Percentiles rank a stretch among this genome's conserved stretches.
Evolutionary conservation across 495 filamentous ascomycete genomes (phyloP).

Genomic region (Antarctomyces pellizariae): DNA sequence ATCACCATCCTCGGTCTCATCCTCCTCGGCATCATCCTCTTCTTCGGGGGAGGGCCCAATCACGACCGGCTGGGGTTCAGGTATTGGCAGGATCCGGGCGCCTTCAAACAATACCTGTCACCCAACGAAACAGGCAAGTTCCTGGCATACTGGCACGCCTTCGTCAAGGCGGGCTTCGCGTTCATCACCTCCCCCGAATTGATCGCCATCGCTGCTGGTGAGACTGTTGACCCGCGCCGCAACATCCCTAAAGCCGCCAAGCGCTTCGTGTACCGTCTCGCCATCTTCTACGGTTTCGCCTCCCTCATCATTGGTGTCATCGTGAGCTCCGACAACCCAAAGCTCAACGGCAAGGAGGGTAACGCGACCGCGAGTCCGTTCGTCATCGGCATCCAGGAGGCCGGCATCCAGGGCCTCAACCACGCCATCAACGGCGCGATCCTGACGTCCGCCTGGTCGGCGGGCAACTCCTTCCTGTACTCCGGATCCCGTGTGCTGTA

Average conservation of each 20-base stretch:
- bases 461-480: constrained; percentile 38
- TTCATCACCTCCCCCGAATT: constrained; percentile 33
- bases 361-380: constrained; percentile 39
- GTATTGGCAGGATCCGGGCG: constrained; percentile 55
- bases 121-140: constrained; percentile 17
- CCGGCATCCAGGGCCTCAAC: constrained; percentile 36
- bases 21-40: constrained; percentile 24
- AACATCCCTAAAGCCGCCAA: constrained; percentile 28
- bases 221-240: constrained; percentile 18
- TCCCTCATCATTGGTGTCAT: constrained; percentile 32
- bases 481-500: constrained; percentile 41
- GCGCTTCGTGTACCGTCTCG: constrained; percentile 23
- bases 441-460: constrained; percentile 49
- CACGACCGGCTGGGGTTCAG: constrained; percentile 33
- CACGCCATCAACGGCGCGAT: constrained; percentile 43
- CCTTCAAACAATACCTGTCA: constrained; percentile 15
- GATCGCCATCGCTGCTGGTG: constrained; percentile 26
- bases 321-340: constrained; percentile 34
- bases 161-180: constrained; percentile 27
- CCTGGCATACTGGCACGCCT: constrained; percentile 15
- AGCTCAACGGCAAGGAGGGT: constrained; percentile 27
- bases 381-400: constrained; percentile 39
- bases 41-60: constrained; percentile 33
- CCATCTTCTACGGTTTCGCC: constrained; percentile 32
- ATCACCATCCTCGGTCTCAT: constrained; percentile 27